These are phyloP conservation scores for Excoecaria cochinchinensis DNA, from an alignment of 345 rosid species.

Conservation along the genomic window DNA sequence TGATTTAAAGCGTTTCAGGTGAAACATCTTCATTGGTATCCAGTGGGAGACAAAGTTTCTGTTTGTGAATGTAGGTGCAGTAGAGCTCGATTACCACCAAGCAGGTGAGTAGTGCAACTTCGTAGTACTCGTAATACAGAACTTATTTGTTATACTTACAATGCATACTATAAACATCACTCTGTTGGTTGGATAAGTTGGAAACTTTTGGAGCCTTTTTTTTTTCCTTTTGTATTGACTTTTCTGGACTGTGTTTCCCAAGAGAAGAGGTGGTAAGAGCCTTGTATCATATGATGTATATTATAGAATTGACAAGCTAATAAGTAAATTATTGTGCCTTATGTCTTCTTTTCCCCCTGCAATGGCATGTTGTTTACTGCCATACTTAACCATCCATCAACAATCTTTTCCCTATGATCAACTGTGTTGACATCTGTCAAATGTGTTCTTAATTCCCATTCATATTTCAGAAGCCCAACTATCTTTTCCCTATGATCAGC, in stretches of 20 bases:
- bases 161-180: neutral
- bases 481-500: too few species aligned
- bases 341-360: too few species aligned
- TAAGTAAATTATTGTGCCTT: too few species aligned
- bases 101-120: constrained; percentile 62
- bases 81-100: constrained; percentile 84
- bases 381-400: too few species aligned
- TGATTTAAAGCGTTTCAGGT: constrained; percentile 48
- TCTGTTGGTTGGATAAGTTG: neutral
- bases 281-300: too few species aligned
- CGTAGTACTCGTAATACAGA: neutral
- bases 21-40: constrained; percentile 93
- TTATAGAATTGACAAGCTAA: too few species aligned
- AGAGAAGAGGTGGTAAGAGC: too few species aligned
- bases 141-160: neutral
- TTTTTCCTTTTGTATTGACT: too few species aligned
- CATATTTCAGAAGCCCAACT: neutral
- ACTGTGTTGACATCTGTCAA: neutral
- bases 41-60: constrained; percentile 62
- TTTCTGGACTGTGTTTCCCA: too few species aligned
- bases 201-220: neutral
- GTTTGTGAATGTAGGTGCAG: constrained; percentile 87
- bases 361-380: too few species aligned
- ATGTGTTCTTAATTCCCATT: neutral
- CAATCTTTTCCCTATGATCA: neutral